A percentile compares a stretch with the other conserved stretches of the same genome.
Conservation (phyloP, 306 rosid species). For the Prunus persica region DNA sequence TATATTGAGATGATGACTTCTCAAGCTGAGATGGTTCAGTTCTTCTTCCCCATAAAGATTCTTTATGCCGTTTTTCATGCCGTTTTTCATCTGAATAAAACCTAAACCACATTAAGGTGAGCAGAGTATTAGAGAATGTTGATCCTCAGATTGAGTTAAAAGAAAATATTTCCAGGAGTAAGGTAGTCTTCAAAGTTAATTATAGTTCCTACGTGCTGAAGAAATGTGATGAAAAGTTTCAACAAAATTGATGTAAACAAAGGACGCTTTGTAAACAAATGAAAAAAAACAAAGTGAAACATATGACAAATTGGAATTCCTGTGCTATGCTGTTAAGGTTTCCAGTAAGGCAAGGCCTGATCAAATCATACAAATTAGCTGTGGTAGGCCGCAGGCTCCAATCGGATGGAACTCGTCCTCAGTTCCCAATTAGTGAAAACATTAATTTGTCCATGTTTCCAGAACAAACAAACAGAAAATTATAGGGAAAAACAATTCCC, state of each 20-base stretch:
- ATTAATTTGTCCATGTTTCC: neutral
- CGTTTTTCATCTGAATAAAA: slow-evolving; percentile 52
- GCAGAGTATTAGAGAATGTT: slow-evolving; percentile 2
- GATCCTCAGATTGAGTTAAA: neutral
- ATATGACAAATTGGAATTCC: neutral
- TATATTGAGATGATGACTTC: slow-evolving; percentile 54
- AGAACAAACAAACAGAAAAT: slow-evolving; percentile 6
- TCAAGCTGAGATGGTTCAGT: slow-evolving; percentile 46
- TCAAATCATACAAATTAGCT: neutral
- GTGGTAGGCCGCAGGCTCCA: neutral
- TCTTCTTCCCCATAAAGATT: slow-evolving; percentile 48
- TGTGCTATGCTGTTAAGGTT: neutral
- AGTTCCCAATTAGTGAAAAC: neutral
- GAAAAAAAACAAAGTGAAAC: neutral
- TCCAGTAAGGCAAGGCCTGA: neutral
- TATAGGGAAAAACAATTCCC: neutral
- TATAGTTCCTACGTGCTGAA: neutral
- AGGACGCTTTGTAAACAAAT: neutral
- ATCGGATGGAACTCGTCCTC: neutral
- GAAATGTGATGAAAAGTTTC: neutral
- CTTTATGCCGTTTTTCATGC: slow-evolving; percentile 29
- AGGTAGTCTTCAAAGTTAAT: neutral
- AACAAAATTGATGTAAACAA: neutral
- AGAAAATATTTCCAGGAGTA: neutral
- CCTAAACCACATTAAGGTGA: slow-evolving; percentile 37